phyloP scores from a whole-genome alignment of 768 basidiomycete species.

The Rhodotorula toruloides region DNA sequence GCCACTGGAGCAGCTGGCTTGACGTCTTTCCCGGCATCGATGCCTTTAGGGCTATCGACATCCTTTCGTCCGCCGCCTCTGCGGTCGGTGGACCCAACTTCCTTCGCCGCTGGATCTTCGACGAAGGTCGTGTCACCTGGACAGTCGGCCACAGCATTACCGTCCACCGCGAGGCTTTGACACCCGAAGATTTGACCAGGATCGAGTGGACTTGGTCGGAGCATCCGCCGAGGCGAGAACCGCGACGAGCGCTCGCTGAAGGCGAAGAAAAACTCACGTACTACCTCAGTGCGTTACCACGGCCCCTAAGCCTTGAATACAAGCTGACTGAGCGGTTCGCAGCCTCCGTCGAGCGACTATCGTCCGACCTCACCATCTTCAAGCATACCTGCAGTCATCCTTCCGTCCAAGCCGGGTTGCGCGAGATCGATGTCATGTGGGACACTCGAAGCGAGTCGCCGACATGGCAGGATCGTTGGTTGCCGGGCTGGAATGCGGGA shows the following conservation, averaged over 20 bases:
- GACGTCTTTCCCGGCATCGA: conserved; percentile 20
- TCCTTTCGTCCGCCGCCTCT: conserved; percentile 11
- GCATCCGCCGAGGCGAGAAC: conserved; percentile 1
- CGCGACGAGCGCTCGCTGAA: conserved; percentile 1
- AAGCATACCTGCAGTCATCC: conserved; percentile 19
- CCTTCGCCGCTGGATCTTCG: conserved; percentile 33
- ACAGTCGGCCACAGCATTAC: conserved; percentile 28
- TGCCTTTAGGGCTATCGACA: conserved; percentile 2
- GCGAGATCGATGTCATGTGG: conserved; percentile 19
- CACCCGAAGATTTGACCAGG: conserved; percentile 1
- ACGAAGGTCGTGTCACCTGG: conserved; percentile 17
- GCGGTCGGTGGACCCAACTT: conserved; percentile 35
- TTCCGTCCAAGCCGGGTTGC: not conserved
- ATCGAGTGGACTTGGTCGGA: conserved; percentile 30
- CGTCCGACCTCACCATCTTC: conserved; percentile 16
- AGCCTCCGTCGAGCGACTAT: conserved; percentile 23
- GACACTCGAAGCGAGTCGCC: not conserved
- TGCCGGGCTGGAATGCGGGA: not conserved
- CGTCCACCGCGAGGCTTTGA: conserved; percentile 14
- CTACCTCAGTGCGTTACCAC: conserved; percentile 17
- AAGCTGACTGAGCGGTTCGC: not conserved
- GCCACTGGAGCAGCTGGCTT: conserved; percentile 38
- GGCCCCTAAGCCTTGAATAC: not conserved
- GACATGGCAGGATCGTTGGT: not conserved
- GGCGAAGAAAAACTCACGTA: conserved; percentile 29